These are phyloP conservation scores for Penicillium expansum DNA, from an alignment of 2,329 filamentous ascomycete genomes.

Conservation along the genomic window DNA sequence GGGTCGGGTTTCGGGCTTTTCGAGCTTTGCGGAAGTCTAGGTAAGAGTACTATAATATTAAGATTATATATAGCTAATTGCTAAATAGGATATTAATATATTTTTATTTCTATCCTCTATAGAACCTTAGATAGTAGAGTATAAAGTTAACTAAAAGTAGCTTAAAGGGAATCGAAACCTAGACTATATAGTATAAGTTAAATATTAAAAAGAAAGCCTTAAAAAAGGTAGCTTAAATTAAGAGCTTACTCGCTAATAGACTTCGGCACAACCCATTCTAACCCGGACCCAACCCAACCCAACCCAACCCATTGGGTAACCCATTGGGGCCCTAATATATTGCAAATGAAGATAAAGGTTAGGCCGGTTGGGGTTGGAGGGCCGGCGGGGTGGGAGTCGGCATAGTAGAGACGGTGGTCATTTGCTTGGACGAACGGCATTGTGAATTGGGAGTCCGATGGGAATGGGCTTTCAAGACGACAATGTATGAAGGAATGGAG, in stretches of 20 bases:
- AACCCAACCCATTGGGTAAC: too few relatives aligned
- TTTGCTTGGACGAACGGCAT: conserved; percentile 40
- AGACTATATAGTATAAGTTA: conserved; percentile 16
- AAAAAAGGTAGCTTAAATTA: too few relatives aligned
- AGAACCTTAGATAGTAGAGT: conserved; percentile 16
- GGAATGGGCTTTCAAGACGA: neutral
- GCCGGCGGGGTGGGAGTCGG: conserved; percentile 33
- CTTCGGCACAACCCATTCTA: too few relatives aligned
- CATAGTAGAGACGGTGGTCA: conserved; percentile 37
- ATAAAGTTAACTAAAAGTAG: conserved; percentile 16
- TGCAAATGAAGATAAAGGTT: conserved; percentile 45
- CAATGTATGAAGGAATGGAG: neutral
- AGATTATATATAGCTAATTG: conserved; percentile 1
- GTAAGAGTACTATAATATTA: neutral
- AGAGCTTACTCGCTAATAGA: too few relatives aligned
- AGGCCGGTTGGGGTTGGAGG: conserved; percentile 27
- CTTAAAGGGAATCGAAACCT: conserved; percentile 17
- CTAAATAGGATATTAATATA: conserved; percentile 13
- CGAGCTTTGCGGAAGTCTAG: too few relatives aligned
- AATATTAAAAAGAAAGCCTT: too few relatives aligned
- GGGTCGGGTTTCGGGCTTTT: too few relatives aligned
- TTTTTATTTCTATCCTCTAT: conserved; percentile 16
- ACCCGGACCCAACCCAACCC: too few relatives aligned
- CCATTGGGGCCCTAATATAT: too few relatives aligned
- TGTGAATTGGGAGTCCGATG: conserved; percentile 5